phyloP scores from a whole-genome alignment of 768 basidiomycete genomes.

The Naganishia kalamii region DNA sequence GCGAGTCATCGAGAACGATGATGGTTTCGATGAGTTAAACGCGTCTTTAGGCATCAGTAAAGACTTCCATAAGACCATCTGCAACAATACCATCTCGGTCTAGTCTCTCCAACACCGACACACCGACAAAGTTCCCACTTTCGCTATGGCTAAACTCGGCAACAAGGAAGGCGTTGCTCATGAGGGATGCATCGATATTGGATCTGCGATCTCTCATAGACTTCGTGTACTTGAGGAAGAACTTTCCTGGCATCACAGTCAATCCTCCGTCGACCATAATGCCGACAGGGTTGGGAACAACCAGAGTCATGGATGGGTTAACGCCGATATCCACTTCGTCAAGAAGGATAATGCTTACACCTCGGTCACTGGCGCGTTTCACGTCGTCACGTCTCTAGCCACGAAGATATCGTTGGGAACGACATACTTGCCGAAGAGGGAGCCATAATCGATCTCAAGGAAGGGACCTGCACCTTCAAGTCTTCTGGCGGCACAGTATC shows the following conservation, averaged over 20 bases:
- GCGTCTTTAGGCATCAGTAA: no score
- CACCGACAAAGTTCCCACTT: not conserved
- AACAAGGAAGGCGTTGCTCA: no score
- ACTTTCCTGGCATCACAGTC: not conserved
- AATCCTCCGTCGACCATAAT: not conserved
- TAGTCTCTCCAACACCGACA: not conserved
- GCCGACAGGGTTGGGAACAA: not conserved
- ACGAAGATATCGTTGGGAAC: conserved; percentile 16
- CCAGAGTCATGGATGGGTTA: not conserved
- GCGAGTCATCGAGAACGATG: no score
- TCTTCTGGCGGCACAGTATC: no score
- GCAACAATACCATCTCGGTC: not conserved
- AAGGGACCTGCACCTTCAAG: not conserved
- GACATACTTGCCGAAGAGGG: not conserved
- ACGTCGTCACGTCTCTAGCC: not conserved
- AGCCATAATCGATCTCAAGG: conserved; percentile 7
- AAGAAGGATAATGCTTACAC: not conserved
- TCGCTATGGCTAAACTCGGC: not conserved
- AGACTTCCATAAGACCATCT: not conserved
- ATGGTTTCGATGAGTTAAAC: no score
- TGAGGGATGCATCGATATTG: no score
- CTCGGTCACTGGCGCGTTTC: no score
- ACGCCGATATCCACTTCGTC: conserved; percentile 8
- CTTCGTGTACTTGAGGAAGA: not conserved
- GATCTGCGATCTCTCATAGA: no score